These are phyloP conservation scores for Favolaschia claudopus DNA, from an alignment of 768 basidiomycete genomes.

Conservation along the genomic window DNA sequence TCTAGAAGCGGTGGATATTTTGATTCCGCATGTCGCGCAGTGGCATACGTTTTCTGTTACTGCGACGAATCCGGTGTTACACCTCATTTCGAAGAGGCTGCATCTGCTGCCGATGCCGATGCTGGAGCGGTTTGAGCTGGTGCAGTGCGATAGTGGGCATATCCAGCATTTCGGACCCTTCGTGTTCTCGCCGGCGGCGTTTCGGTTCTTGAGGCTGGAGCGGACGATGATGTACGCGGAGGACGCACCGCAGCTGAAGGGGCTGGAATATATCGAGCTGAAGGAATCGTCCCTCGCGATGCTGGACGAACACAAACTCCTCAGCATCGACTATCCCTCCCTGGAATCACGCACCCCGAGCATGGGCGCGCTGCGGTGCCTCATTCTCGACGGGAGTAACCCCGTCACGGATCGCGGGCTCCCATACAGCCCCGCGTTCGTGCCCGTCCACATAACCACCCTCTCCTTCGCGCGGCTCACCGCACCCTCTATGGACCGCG, in stretches of 20 bases:
- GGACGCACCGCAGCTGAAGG: constrained; percentile 11
- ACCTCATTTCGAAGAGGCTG: constrained; percentile 2
- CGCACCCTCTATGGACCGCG: constrained; percentile 21
- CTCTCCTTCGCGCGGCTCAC: constrained; percentile 15
- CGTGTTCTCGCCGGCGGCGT: constrained; percentile 6
- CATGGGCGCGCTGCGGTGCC: constrained; percentile 5
- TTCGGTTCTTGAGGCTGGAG: constrained; percentile 13
- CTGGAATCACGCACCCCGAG: constrained; percentile 10
- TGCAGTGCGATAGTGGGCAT: constrained; percentile 14
- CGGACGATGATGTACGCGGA: constrained; percentile 22
- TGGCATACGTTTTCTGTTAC: constrained; percentile 10
- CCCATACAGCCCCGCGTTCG: constrained; percentile 18
- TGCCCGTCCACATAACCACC: constrained; percentile 7
- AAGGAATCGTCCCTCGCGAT: constrained; percentile 18
- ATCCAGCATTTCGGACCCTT: constrained; percentile 22
- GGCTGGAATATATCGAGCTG: constrained; percentile 9
- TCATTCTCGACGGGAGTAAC: constrained; percentile 16
- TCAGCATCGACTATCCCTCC: constrained; percentile 17
- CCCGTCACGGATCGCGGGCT: constrained; percentile 1
- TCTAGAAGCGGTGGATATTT: background rate
- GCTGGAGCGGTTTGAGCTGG: constrained; percentile 13
- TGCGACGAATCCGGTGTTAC: constrained; percentile 20
- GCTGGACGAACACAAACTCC: constrained; percentile 22
- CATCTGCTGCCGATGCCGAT: background rate
- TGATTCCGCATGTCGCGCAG: constrained; percentile 5